Evolutionary conservation across 2,329 filamentous ascomycete genomes (phyloP), one percentile per base, ranked within the genome.

Genomic region (Penicillium expansum): DNA sequence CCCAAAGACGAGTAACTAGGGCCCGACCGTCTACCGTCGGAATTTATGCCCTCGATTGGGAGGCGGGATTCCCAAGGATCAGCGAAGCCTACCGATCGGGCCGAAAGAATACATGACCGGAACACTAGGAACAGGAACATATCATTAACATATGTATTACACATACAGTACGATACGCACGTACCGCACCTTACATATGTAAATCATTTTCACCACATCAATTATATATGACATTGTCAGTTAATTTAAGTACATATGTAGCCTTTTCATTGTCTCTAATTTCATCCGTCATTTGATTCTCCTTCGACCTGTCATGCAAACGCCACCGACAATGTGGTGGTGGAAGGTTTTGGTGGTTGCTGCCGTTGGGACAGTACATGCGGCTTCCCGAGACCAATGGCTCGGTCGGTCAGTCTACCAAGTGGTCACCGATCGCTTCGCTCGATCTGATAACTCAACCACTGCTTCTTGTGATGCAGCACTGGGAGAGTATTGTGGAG

Each of bases 401-500:
- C 69, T 71, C 32, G 62, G 62, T 29, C 74, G 73, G 52, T 77
- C 75, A 2, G 74, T 79, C 48, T 79, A 79, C 54, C 76, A 77
- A 59, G 63, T 78, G 45, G 55, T 78, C 30, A 79, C 76, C 14
- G 76, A 78, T 63, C 71, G 76, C 27, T 77, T 77, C 51, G 73
- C 70, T 18, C 69, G 72, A n/a, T 71, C 73, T 2, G 74, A 77
- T 62, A 64, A 67, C 35, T 72, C 69, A 32, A 73, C 70, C 7
- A 68, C 66, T 10, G 68, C 69, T 18, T n/a, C 62, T 30, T 74
- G 72, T 52, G 48, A 69, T 59, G 59, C 63, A 14, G 58, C 45
- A 10, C 54, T 44, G 22, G 39, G 65, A 39, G 67, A 60, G 32
- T 81, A 81, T 63, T 82, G 79, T 61, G 79, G 79, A 51, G 78